Percentiles rank a stretch among this genome's conserved stretches.
Evolutionary conservation across 805 yeast genomes (phyloP).

Genomic region (Allodekkera sacchari): DNA sequence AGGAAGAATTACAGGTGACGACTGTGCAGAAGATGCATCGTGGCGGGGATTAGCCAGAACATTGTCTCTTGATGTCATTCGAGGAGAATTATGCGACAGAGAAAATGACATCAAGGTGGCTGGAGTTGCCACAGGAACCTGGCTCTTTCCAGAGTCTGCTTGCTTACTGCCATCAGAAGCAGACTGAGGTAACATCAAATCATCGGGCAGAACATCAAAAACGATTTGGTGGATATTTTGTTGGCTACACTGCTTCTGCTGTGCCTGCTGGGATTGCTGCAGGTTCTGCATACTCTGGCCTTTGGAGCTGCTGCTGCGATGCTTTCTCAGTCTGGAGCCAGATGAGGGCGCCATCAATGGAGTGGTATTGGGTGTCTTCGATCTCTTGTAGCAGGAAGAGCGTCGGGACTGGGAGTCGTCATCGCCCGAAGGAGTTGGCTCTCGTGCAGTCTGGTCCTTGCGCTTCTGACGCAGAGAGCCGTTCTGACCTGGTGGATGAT

Average conservation of each 20-base stretch:
- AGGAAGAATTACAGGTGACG: constrained; percentile 31
- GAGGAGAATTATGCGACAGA: constrained; percentile 14
- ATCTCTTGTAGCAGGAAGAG: constrained; percentile 17
- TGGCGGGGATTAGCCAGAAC: constrained; percentile 26
- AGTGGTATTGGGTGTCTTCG: constrained; percentile 33
- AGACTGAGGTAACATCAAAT: constrained; percentile 15
- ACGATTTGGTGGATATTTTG: constrained; percentile 11
- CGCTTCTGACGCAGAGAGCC: constrained; percentile 20
- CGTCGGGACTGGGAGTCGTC: constrained; percentile 6
- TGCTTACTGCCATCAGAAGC: constrained; percentile 1
- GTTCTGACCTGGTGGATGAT: constrained; percentile 6
- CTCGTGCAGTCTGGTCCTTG: constrained; percentile 15
- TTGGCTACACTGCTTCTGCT: constrained; percentile 12
- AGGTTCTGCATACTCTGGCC: constrained; percentile 7
- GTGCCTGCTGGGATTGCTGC: constrained; percentile 8
- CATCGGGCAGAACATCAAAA: constrained; percentile 11
- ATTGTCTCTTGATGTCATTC: constrained; percentile 16
- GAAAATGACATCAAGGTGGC: constrained; percentile 24
- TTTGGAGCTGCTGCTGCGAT: constrained; percentile 1
- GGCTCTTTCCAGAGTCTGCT: constrained; percentile 1
- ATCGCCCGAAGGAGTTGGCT: constrained; percentile 17
- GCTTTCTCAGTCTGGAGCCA: constrained; percentile 2
- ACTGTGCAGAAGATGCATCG: constrained; percentile 20
- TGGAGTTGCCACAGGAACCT: constrained; percentile 20
- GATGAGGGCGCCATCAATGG: constrained; percentile 28